phyloP scores from a whole-genome alignment of 1,284 basidiomycete genomes.

The Sporisorium scitamineum region DNA sequence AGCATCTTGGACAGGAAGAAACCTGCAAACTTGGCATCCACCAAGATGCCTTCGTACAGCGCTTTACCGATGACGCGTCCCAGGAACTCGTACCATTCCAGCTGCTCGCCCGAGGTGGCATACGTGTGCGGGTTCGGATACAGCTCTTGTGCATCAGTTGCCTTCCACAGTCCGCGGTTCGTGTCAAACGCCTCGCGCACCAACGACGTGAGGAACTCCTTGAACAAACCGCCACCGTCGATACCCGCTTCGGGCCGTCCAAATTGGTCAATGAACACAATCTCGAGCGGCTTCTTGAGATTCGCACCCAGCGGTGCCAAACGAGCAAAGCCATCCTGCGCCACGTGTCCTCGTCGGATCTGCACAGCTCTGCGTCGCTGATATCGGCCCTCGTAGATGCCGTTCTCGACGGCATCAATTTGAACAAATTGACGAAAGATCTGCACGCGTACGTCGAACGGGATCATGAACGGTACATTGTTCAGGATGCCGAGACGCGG shows the following conservation, averaged over 20 bases:
- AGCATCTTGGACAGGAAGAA: slow-evolving; percentile 87
- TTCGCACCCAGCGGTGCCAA: slow-evolving; percentile 78
- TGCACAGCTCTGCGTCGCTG: slow-evolving; percentile 71
- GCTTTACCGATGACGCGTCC: slow-evolving; percentile 94
- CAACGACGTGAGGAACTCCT: slow-evolving; percentile 88
- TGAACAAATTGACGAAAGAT: slow-evolving; percentile 76
- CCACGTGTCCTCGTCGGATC: slow-evolving; percentile 80
- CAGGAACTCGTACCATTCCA: slow-evolving; percentile 90
- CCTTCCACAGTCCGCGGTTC: slow-evolving; percentile 91
- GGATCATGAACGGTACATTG: slow-evolving; percentile 96
- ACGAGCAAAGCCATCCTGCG: slow-evolving; percentile 84
- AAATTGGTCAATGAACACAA: slow-evolving; percentile 90
- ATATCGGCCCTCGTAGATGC: slow-evolving; percentile 25
- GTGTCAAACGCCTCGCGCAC: slow-evolving; percentile 92
- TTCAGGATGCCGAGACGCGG: slow-evolving; percentile 91
- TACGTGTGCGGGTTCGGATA: slow-evolving; percentile 86
- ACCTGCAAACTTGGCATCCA: slow-evolving; percentile 93
- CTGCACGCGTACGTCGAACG: slow-evolving; percentile 87
- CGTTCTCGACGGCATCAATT: slow-evolving; percentile 49
- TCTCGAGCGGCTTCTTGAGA: slow-evolving; percentile 83
- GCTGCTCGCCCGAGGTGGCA: slow-evolving; percentile 57
- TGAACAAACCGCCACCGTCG: slow-evolving; percentile 96
- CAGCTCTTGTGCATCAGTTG: slow-evolving; percentile 87
- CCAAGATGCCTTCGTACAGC: slow-evolving; percentile 93
- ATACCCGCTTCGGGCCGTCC: slow-evolving; percentile 89